A percentile compares a stretch with the other conserved stretches of the same genome.
Conservation (phyloP, 1,284 basidiomycete genomes). For the Ganoderma resinaceum region DNA sequence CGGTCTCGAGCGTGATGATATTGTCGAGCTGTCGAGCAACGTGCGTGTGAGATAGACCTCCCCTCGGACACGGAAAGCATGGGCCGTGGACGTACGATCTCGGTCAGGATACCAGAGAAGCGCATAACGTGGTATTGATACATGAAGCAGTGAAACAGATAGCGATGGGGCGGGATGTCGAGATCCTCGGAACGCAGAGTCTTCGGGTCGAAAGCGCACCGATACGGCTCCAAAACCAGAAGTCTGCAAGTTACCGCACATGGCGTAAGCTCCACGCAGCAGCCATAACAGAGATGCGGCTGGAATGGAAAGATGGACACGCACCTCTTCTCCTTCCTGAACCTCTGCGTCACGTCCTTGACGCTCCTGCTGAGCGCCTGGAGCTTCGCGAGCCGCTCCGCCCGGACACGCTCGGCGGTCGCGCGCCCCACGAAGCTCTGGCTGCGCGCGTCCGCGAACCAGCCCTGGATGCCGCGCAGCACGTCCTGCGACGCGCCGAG, state of each 20-base stretch:
- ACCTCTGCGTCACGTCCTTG: conserved; percentile 49
- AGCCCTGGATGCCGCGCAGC: conserved; percentile 55
- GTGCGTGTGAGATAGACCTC: conserved; percentile 4
- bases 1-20: conserved; percentile 64
- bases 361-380: conserved; percentile 50
- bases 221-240: conserved; percentile 75
- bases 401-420: conserved; percentile 43
- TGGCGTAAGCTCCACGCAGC: too few species aligned
- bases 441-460: conserved; percentile 55
- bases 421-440: conserved; percentile 48
- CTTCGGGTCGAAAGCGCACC: conserved; percentile 61
- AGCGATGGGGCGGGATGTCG: conserved; percentile 62
- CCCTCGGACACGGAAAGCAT: not conserved
- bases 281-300: not conserved
- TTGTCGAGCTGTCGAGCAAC: conserved; percentile 52
- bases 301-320: conserved; percentile 9
- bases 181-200: conserved; percentile 41
- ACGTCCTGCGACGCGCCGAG: conserved; percentile 56
- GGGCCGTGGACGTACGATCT: conserved; percentile 36
- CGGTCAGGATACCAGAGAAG: conserved; percentile 36
- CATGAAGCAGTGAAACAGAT: conserved; percentile 72
- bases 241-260: conserved; percentile 47
- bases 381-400: conserved; percentile 44
- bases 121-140: conserved; percentile 60
- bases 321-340: conserved; percentile 62